Base-by-base conservation (phyloP, 495 filamentous ascomycete genomes). In the Neurospora sp. region DNA sequence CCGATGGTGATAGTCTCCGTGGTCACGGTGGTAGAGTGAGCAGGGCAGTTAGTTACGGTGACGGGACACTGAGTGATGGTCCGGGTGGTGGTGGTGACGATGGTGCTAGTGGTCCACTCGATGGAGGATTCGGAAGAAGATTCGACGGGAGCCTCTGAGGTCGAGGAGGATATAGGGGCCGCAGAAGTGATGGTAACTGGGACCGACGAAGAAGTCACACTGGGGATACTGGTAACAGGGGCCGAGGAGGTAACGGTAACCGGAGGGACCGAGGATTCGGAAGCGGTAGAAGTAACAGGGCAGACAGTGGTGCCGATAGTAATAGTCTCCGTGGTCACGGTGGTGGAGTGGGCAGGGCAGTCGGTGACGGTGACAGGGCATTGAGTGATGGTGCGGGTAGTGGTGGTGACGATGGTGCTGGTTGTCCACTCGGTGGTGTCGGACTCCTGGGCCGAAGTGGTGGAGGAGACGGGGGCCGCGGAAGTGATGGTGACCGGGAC, bases 261-360 rank as follows among this genome's bases (percentile, higher is more conserved):
- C 3, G 40, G 39, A 7, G 42, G 43, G 21, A 36, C 45, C 13
- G 70, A 43, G 8, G 38, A 45, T 4, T 45, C 42, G 19, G 42
- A 9, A 45, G 17, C 17, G 40, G 42, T 45, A 0, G 43, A 45
- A 45, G 42, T 34, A 31, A 70, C 72, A 10, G 73, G 45, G 45
- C 85, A 88, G 71, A 89, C 79, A 39, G 89, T 90, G 40, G 89
- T 90, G 39, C 85, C 88, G 73, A 90, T 73, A 5, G 86, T 79
- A 76, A 89, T 84, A 15, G 84, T 84, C 31, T 86, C 84, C 34
- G 88, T 89, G 45, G 85, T 82, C 5, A 88, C 82, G 71, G 81
- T 75, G 82, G 86, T 42, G 81, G 88, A 36, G 78, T 73, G 45
- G 79, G 85, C 86, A n/a, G 89, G 88, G 81, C 89, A 91, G 76